Conservation (phyloP, 2,329 filamentous ascomycete genomes). For the Claviceps sp. region DNA sequence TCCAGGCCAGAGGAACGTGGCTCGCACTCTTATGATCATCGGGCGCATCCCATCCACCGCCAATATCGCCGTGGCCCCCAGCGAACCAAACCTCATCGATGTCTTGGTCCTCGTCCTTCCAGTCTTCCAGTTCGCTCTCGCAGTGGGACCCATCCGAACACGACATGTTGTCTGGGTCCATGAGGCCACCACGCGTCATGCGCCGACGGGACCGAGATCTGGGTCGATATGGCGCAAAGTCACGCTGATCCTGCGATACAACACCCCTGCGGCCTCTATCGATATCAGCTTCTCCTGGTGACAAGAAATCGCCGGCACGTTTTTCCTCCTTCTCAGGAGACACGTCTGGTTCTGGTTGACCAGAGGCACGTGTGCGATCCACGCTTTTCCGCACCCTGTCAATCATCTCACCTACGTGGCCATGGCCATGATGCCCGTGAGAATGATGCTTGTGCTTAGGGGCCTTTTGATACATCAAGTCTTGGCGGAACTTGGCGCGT, state of each 20-base stretch:
- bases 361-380: constrained; percentile 1
- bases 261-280: constrained; percentile 8
- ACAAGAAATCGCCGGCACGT: constrained; percentile 6
- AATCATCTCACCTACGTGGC: constrained; percentile 11
- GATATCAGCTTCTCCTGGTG: constrained; percentile 6
- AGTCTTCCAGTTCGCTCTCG: constrained; percentile 21
- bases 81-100: constrained; percentile 74
- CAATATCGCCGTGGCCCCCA: constrained; percentile 66
- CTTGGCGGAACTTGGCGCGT: constrained; percentile 58
- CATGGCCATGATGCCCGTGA: constrained; percentile 13
- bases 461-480: constrained; percentile 45
- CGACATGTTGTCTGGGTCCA: constrained; percentile 16
- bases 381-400: constrained; percentile 9
- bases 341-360: not conserved
- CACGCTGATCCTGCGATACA: not conserved
- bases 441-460: constrained; percentile 9
- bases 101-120: constrained; percentile 47
- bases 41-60: constrained; percentile 57
- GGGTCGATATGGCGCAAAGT: constrained; percentile 27
- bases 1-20: constrained; percentile 57
- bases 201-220: constrained; percentile 25
- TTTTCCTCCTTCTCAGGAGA: not conserved
- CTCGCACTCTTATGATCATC: constrained; percentile 47
- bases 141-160: constrained; percentile 17
- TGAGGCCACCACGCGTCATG: constrained; percentile 2